phyloP scores from a whole-genome alignment of 257 asterid genomes.

The Fraxinus quadrangulata region DNA sequence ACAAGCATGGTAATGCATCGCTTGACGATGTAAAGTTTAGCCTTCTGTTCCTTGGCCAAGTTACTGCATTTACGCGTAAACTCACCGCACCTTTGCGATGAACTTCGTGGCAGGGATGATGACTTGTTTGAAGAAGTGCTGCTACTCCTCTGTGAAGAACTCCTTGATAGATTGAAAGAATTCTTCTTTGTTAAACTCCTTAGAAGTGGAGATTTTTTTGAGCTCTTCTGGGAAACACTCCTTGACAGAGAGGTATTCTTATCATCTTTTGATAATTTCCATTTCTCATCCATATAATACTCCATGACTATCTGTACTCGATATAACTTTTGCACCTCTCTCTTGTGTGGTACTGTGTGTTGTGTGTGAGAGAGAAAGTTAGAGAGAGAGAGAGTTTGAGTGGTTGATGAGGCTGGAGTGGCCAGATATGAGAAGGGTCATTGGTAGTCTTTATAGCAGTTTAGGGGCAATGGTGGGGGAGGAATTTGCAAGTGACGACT shows the following conservation, averaged over 20 bases:
- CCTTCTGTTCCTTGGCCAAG: conserved; percentile 80
- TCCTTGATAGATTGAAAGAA: conserved; percentile 46
- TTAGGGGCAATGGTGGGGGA: conserved; percentile 27
- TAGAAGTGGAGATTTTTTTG: conserved; percentile 37
- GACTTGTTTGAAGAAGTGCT: conserved; percentile 37
- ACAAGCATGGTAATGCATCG: conserved; percentile 81
- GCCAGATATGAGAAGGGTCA: conserved; percentile 28
- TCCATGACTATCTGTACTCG: conserved; percentile 39
- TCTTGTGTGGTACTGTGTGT: conserved; percentile 12
- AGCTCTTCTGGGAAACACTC: conserved; percentile 51
- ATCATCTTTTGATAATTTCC: conserved; percentile 60
- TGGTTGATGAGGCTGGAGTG: background rate
- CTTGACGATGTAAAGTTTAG: conserved; percentile 81
- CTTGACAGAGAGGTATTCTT: conserved; percentile 43
- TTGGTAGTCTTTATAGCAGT: conserved; percentile 51
- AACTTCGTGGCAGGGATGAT: conserved; percentile 43
- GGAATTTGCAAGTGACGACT: conserved; percentile 45
- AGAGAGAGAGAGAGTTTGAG: background rate
- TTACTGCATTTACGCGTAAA: conserved; percentile 66
- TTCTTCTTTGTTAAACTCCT: conserved; percentile 45
- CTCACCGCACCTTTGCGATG: conserved; percentile 50
- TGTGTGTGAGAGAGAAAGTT: background rate
- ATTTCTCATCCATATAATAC: conserved; percentile 70
- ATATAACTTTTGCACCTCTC: background rate
- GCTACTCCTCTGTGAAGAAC: conserved; percentile 50